These are phyloP conservation scores for Phytopythium mirpurense DNA, from an alignment of 352 stramenopile species.

Conservation along the genomic window DNA sequence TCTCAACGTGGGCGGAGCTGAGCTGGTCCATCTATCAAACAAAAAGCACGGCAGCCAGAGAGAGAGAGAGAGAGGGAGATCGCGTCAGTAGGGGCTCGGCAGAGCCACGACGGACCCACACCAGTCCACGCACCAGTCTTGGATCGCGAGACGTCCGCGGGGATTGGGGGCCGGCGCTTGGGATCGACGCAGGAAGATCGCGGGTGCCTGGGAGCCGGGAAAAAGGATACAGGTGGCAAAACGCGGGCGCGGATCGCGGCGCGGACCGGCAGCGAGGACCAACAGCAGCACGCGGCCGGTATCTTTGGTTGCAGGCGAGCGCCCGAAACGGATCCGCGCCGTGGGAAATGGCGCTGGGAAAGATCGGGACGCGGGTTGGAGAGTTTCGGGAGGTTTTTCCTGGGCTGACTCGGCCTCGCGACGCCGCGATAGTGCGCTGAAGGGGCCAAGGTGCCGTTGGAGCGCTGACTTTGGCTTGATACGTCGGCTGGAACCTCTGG, in stretches of 20 bases:
- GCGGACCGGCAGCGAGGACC: no score
- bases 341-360: not conserved
- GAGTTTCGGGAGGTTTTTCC: slow-evolving; percentile 1
- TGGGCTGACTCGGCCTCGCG: no score
- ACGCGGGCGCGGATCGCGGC: not conserved
- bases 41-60: not conserved
- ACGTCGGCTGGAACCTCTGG: not conserved
- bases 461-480: not conserved
- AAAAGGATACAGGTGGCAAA: slow-evolving; percentile 1
- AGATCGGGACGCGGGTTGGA: not conserved
- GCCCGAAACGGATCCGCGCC: not conserved
- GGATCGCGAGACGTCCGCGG: no score
- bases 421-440: no score
- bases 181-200: no score
- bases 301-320: not conserved
- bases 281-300: no score
- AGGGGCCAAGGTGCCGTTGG: no score
- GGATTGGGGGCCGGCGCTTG: no score
- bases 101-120: not conserved
- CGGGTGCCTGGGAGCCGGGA: not conserved
- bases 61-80: no score
- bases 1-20: not conserved
- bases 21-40: not conserved
- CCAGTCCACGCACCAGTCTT: not conserved
- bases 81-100: not conserved